Base-by-base conservation (phyloP, 1,284 basidiomycete species). In the Dichomitus squalens region DNA sequence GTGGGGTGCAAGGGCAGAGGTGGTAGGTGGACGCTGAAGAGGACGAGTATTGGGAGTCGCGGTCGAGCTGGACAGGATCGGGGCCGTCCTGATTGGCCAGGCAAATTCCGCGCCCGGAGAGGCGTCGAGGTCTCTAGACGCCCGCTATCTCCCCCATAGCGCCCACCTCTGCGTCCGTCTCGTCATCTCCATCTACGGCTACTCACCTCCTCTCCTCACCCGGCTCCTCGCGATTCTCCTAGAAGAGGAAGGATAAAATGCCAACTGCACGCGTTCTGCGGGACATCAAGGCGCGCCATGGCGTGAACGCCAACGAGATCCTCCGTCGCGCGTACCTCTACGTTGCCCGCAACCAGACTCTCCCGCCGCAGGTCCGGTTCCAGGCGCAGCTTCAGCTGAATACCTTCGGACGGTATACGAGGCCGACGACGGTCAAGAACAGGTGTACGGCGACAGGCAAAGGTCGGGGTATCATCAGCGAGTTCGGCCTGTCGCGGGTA, bases 311-410 rank as follows among this genome's bases (percentile, higher is more conserved):
- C 40, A 86, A 88, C 68, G 95, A 97, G 72, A 79, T 95, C 51
- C 79, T 87, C 40, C 87, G 95, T 25, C 81, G 93, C 53, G 94
- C 95, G 0, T 95, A 95, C 73, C 86, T 96, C 58, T 93, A 87
- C 73, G 89, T 96, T 63, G 93, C 95, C 20, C 85, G 95, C 63
- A 96, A 97, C 75, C 87, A 93, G 69, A 84, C 86, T 0, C 76
- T 96, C 11, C 87, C 94, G 7, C 79, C 90, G 4, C 88, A 93
- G 69, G 84, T 97, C 53, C 90, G 96, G 58, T 94, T 96, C 75
- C 93, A 96, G 69, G 96, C 96, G n/a, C 96, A 98, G 73, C 79
- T 98, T 57, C 93, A 96, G 70, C 82, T 98, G 54, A 96, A 96
- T 75, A 85, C 87, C 20, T 93, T 97, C 68, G 88, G 85, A 58